Evolutionary conservation across 805 yeast genomes (phyloP).

Genomic region (Suhomyces xylopsoci): DNA sequence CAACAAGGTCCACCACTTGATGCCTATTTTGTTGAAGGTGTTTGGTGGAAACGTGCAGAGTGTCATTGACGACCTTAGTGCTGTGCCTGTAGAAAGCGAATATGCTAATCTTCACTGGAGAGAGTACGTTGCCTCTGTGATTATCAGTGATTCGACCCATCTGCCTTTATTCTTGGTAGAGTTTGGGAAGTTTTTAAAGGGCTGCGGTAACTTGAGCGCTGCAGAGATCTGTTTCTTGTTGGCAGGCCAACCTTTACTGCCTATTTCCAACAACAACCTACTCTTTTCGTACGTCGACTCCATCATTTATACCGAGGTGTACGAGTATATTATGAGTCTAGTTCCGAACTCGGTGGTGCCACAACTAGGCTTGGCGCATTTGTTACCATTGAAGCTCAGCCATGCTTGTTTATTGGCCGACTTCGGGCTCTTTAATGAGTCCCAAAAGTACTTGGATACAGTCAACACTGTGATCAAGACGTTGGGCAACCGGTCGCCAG

Average conservation of each 20-base stretch:
- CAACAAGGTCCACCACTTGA: conserved; percentile 38
- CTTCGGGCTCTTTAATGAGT: conserved; percentile 52
- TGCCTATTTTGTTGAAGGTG: conserved; percentile 60
- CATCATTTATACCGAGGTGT: conserved; percentile 60
- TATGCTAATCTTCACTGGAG: conserved; percentile 57
- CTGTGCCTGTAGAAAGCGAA: conserved; percentile 38
- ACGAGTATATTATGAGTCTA: conserved; percentile 50
- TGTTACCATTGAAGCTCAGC: conserved; percentile 56
- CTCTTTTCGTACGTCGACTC: conserved; percentile 42
- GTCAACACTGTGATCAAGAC: conserved; percentile 34
- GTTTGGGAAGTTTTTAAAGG: conserved; percentile 47
- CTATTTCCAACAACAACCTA: conserved; percentile 18
- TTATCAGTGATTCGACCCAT: conserved; percentile 26
- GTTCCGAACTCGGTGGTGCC: conserved; percentile 25
- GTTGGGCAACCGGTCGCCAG: conserved; percentile 29
- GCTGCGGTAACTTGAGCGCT: conserved; percentile 28
- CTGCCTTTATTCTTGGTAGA: conserved; percentile 44
- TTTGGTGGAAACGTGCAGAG: conserved; percentile 58
- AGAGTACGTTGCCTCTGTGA: conserved; percentile 41
- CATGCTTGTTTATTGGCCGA: conserved; percentile 75
- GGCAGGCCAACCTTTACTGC: conserved; percentile 45
- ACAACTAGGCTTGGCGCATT: conserved; percentile 46
- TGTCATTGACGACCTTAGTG: conserved; percentile 49
- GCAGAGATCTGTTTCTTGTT: conserved; percentile 46
- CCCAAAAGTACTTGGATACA: conserved; percentile 61